Conservation (phyloP, 106 monocot genomes). For the Triglochin maritima region DNA sequence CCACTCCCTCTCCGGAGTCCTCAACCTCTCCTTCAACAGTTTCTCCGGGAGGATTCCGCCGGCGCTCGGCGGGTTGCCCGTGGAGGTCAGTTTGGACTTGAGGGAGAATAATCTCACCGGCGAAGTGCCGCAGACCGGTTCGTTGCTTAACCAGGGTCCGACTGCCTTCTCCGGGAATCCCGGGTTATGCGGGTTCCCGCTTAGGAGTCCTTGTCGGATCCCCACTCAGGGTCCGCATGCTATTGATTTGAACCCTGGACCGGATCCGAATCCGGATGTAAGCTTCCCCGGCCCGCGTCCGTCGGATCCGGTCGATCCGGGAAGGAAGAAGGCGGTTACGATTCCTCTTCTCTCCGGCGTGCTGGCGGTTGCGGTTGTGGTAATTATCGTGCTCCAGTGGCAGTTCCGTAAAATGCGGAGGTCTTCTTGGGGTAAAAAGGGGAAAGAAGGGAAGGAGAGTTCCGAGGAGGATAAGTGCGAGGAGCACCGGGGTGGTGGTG, state of each 20-base stretch:
- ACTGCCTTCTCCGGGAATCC: conserved; percentile 77
- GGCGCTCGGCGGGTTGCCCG: conserved; percentile 49
- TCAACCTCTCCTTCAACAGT: conserved; percentile 61
- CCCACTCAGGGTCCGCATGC: conserved; percentile 11
- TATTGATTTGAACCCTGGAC: conserved; percentile 15
- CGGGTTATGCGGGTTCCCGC: conserved; percentile 68
- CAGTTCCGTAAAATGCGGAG: conserved; percentile 40
- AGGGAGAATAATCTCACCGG: conserved; percentile 64
- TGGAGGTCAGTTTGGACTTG: conserved; percentile 72
- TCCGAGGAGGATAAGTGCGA: conserved; percentile 17
- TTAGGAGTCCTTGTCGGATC: conserved; percentile 38
- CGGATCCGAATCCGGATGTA: conserved; percentile 13
- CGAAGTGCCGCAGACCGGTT: conserved; percentile 73
- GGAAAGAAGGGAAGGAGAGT: conserved; percentile 9
- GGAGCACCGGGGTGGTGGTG: conserved; percentile 9
- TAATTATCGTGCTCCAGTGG: conserved; percentile 58
- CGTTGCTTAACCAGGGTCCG: conserved; percentile 83
- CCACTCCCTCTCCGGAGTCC: conserved; percentile 46
- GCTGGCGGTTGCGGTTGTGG: conserved; percentile 26
- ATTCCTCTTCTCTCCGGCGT: conserved; percentile 44
- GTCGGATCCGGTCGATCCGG: conserved; percentile 2
- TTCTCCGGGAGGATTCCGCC: conserved; percentile 62
- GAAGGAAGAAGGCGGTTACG: conserved; percentile 21
- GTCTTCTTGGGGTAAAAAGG: not conserved
- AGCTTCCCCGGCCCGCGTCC: conserved; percentile 13